Base-by-base conservation (phyloP, 768 basidiomycete species). In the Kockovaella imperatae region DNA sequence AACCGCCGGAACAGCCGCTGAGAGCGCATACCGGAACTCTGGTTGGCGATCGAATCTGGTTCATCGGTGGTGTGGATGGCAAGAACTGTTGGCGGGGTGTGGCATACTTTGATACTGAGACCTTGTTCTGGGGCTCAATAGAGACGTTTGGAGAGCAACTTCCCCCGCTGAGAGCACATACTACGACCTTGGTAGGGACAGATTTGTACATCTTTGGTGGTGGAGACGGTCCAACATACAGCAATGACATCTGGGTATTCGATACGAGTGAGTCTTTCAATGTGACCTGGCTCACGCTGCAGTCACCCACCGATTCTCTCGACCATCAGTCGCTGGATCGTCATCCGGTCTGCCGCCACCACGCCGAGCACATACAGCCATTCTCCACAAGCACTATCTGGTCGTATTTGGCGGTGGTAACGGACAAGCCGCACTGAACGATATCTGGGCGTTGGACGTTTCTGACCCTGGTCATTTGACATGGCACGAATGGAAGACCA, bases 321-420 rank as follows among this genome's bases (percentile, higher is more conserved):
- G 60, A 41, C 70, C 73, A 1, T 26, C 43, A 15, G 55, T 72
- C 20, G 50, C 53, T 1, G 62, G 61, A 6, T 49, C 62, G 18
- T 49, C 50, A 30, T 28, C 30, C 14, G 35, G 34, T 14, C 50
- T 60, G 6, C 67, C 86, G 0, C 77, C 80, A 2, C 81, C 83
- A 2, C 80, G 91, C 7, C 81, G 91, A 23, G 89, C 91, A 1
- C 91, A 96, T 69, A 86, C 87, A 0, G 80, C 87, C 0, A 84
- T 90, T 13, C 72, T 81, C 18, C 82, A 87, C 60, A 73, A 75
- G 24, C 76, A 77, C 49, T 83, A 79, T 63, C 77, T 96, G 0
- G 87, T 85, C 75, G 72, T 95, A 3, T 95, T 93, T 60, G 91
- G 89, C 6, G 89, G 91, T n/a, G 90, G 91, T 2, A 91, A 88